phyloP scores from a whole-genome alignment of 768 basidiomycete genomes.

The Leucocoprinus birnbaumii region DNA sequence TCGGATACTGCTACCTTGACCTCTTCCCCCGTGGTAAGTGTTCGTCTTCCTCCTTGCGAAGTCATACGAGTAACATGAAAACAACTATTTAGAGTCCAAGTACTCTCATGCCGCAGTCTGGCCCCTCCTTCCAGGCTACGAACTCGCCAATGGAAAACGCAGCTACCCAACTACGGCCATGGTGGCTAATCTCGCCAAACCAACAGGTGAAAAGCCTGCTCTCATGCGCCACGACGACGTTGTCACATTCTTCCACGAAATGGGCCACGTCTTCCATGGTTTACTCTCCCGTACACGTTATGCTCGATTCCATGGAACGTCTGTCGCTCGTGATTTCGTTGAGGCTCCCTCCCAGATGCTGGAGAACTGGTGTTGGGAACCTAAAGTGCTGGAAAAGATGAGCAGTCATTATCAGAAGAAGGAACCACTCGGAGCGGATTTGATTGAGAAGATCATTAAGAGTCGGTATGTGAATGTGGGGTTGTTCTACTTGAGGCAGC shows the following conservation, averaged over 20 bases:
- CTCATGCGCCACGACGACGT: slow-evolving; percentile 87
- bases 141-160: slow-evolving; percentile 50
- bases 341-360: slow-evolving; percentile 93
- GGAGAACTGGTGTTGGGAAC: slow-evolving; percentile 94
- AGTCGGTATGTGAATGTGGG: slow-evolving; percentile 83
- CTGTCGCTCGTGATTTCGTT: slow-evolving; percentile 79
- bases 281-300: slow-evolving; percentile 70
- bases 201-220: slow-evolving; percentile 76
- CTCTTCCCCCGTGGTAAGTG: slow-evolving; percentile 75
- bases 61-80: neutral
- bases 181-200: slow-evolving; percentile 90
- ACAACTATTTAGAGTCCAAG: slow-evolving; percentile 50
- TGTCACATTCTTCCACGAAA: slow-evolving; percentile 91
- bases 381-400: slow-evolving; percentile 70
- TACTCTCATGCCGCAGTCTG: slow-evolving; percentile 90
- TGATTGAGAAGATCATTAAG: slow-evolving; percentile 79
- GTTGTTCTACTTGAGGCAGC: slow-evolving; percentile 75
- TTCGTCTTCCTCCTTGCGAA: neutral
- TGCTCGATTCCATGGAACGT: slow-evolving; percentile 80
- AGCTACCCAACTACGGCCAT: slow-evolving; percentile 77
- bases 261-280: slow-evolving; percentile 75
- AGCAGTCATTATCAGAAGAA: slow-evolving; percentile 79
- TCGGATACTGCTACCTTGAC: slow-evolving; percentile 88
- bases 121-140: slow-evolving; percentile 68
- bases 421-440: slow-evolving; percentile 63